Evolutionary conservation across 257 asterid genomes (phyloP).

Genomic region (Ilex asprella): DNA sequence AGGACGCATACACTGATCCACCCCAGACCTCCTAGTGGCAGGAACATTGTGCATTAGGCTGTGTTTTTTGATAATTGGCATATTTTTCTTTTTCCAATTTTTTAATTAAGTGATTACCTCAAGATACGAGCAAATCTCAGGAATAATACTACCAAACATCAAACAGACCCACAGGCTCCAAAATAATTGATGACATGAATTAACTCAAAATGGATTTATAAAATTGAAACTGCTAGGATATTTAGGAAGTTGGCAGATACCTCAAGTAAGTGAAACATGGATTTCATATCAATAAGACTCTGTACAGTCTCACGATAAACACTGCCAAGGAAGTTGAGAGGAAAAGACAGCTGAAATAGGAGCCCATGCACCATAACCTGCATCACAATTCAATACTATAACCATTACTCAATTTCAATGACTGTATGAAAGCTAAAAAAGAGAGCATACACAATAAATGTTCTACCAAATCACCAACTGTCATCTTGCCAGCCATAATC

Average conservation of each 20-base stretch:
- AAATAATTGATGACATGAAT: not conserved
- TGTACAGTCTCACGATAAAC: conserved; percentile 94
- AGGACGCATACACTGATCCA: too few relatives aligned
- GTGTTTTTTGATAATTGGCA: not conserved
- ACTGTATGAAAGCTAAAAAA: not conserved
- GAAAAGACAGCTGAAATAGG: conserved; percentile 94
- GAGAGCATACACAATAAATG: conserved; percentile 6
- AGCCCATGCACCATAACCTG: conserved; percentile 99
- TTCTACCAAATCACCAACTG: conserved; percentile 95
- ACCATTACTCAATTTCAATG: conserved; percentile 6
- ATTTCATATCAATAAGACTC: conserved; percentile 86
- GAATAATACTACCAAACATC: not conserved
- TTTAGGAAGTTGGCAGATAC: conserved; percentile 29
- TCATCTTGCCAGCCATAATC: conserved; percentile 75
- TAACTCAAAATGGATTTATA: not conserved
- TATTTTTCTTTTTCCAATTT: not conserved
- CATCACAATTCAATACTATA: conserved; percentile 13
- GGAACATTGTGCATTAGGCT: not conserved
- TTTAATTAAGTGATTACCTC: not conserved
- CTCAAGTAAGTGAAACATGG: conserved; percentile 98
- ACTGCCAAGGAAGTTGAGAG: conserved; percentile 92
- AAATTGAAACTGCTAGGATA: conserved; percentile 9
- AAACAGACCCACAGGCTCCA: not conserved
- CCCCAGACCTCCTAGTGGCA: too few relatives aligned
- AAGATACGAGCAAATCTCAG: not conserved